phyloP scores from a whole-genome alignment of 345 rosid genomes.

The Euphorbia peplus region DNA sequence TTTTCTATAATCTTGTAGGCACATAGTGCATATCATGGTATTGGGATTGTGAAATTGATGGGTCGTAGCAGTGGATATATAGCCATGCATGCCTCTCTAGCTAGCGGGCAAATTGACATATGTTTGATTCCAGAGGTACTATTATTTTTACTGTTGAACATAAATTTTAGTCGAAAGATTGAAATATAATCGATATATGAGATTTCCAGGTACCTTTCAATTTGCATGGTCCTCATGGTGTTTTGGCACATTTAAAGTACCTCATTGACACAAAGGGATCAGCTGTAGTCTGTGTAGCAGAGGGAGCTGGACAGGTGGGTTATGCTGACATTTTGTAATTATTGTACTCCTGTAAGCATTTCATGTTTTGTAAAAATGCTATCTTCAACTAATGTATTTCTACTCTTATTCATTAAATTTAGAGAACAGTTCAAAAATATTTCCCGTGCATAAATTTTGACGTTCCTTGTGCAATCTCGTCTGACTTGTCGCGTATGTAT shows the following conservation, averaged over 20 bases:
- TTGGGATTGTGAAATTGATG: conserved; percentile 94
- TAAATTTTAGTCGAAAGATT: background rate
- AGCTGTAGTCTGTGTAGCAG: conserved; percentile 94
- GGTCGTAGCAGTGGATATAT: conserved; percentile 97
- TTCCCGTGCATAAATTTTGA: background rate
- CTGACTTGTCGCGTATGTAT: background rate
- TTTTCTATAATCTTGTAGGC: conserved; percentile 43
- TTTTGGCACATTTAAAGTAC: conserved; percentile 79
- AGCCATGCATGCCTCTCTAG: conserved; percentile 97
- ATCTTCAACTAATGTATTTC: background rate
- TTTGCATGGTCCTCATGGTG: conserved; percentile 90
- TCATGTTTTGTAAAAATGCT: background rate
- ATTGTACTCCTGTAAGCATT: background rate
- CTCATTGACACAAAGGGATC: conserved; percentile 94
- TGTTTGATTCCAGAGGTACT: conserved; percentile 98
- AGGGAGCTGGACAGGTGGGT: conserved; percentile 98
- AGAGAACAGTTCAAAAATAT: background rate
- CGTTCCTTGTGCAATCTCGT: no score
- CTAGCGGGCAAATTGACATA: conserved; percentile 94
- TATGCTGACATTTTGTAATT: background rate
- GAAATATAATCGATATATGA: conserved; percentile 14
- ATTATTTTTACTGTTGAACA: background rate
- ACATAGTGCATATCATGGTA: conserved; percentile 96
- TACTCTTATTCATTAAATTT: background rate
- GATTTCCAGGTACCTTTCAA: conserved; percentile 66